Conservation (phyloP, 2,329 filamentous ascomycete species). For the Trichoderma lentiforme region DNA sequence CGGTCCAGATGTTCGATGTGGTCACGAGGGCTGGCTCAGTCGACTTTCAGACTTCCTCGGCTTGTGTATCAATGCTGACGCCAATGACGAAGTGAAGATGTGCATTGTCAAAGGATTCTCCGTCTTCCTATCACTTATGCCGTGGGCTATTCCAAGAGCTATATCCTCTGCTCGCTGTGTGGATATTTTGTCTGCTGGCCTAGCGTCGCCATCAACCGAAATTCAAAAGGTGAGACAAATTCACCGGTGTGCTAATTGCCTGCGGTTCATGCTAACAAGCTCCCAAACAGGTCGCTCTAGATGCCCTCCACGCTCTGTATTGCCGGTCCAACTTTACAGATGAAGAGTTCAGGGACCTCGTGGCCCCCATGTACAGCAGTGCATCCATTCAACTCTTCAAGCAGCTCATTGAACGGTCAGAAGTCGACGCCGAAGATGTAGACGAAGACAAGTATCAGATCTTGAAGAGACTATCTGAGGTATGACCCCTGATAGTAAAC, state of each 20-base stretch:
- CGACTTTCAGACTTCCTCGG: constrained; percentile 72
- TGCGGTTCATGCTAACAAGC: constrained; percentile 23
- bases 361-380: constrained; percentile 74
- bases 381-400: constrained; percentile 68
- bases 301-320: constrained; percentile 81
- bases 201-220: constrained; percentile 66
- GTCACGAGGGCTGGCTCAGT: constrained; percentile 81
- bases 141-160: constrained; percentile 84
- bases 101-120: constrained; percentile 75
- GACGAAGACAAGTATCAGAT: constrained; percentile 91
- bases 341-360: constrained; percentile 72
- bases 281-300: constrained; percentile 64
- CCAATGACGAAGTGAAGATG: constrained; percentile 62
- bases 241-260: not conserved
- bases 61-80: constrained; percentile 65
- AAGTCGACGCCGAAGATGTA: constrained; percentile 75
- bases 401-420: constrained; percentile 75
- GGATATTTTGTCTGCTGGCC: constrained; percentile 64
- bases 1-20: constrained; percentile 67
- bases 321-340: constrained; percentile 70
- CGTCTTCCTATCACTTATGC: constrained; percentile 73
- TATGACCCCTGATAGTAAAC: constrained; percentile 37
- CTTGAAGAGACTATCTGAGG: constrained; percentile 91
- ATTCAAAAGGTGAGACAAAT: constrained; percentile 62
- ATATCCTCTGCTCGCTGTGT: constrained; percentile 70